A percentile compares a stretch with the other conserved stretches of the same genome.
These are phyloP conservation scores for Brassica rapa DNA, from an alignment of 345 rosid species.

Conservation along the genomic window DNA sequence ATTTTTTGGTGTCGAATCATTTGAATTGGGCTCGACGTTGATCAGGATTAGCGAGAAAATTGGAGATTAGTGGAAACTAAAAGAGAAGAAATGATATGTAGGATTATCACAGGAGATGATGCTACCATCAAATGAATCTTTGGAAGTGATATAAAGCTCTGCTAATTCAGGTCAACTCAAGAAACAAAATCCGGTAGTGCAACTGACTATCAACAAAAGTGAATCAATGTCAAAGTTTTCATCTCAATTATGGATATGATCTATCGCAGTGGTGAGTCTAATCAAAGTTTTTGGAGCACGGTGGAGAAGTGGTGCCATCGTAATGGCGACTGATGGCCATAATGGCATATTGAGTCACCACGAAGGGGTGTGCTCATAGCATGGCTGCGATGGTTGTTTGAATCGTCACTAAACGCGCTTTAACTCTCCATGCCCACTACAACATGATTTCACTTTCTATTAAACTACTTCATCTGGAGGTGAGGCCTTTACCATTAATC, in stretches of 20 bases:
- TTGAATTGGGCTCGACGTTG: neutral
- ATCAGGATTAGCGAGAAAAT: neutral
- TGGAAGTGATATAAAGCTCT: neutral
- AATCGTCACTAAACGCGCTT: no score
- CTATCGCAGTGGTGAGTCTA: neutral
- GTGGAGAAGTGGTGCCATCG: neutral
- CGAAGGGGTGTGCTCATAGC: neutral
- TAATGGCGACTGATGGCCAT: neutral
- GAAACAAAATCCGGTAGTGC: neutral
- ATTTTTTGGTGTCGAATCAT: neutral
- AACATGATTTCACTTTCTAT: no score
- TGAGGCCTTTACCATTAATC: no score
- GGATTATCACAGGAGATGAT: neutral
- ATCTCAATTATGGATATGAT: neutral
- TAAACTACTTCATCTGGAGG: no score
- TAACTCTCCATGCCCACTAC: no score
- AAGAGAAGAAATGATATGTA: neutral
- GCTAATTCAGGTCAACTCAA: neutral
- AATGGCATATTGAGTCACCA: neutral
- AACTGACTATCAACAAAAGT: neutral
- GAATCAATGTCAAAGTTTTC: neutral
- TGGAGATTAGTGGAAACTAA: neutral
- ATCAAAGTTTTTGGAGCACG: no score
- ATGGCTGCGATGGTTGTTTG: neutral
- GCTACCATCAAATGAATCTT: neutral